Percentiles rank a stretch among this genome's conserved stretches.
Evolutionary conservation across 2,329 filamentous ascomycete species (phyloP).

Genomic region (Endocalyx cinctus): DNA sequence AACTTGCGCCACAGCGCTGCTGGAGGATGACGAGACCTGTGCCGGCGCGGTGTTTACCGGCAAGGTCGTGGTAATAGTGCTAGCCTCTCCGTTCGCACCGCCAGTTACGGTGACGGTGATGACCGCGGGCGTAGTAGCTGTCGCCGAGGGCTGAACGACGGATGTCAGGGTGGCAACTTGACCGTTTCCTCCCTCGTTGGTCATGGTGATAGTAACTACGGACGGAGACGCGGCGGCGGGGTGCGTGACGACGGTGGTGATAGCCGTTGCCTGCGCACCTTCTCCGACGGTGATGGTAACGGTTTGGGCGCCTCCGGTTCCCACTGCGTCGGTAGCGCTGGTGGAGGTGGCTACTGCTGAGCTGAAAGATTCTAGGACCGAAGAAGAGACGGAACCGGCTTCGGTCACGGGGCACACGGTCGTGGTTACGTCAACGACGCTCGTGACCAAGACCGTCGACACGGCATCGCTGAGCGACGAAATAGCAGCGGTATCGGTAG

Average conservation of each 20-base stretch:
- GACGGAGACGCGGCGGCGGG: not conserved
- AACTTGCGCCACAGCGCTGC: constrained; percentile 4
- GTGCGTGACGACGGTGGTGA: constrained; percentile 9
- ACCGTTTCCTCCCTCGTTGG: not conserved
- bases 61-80: constrained; percentile 9
- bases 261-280: not conserved
- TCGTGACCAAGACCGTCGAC: constrained; percentile 22
- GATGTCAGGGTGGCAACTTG: constrained; percentile 5
- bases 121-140: constrained; percentile 1
- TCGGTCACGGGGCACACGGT: constrained; percentile 24
- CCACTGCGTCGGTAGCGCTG: constrained; percentile 5
- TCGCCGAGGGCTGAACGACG: constrained; percentile 2
- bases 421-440: constrained; percentile 22
- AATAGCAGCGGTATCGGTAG: constrained; percentile 16
- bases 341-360: not conserved
- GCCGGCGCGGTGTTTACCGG: constrained; percentile 4
- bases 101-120: constrained; percentile 11
- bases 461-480: constrained; percentile 17
- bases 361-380: constrained; percentile 18
- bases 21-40: no score
- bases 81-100: constrained; percentile 7
- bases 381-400: constrained; percentile 19
- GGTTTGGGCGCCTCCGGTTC: not conserved
- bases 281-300: constrained; percentile 1
- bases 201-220: no score